phyloP scores from a whole-genome alignment of 1,284 basidiomycete species.

The Cryptococcus depauperatus region DNA sequence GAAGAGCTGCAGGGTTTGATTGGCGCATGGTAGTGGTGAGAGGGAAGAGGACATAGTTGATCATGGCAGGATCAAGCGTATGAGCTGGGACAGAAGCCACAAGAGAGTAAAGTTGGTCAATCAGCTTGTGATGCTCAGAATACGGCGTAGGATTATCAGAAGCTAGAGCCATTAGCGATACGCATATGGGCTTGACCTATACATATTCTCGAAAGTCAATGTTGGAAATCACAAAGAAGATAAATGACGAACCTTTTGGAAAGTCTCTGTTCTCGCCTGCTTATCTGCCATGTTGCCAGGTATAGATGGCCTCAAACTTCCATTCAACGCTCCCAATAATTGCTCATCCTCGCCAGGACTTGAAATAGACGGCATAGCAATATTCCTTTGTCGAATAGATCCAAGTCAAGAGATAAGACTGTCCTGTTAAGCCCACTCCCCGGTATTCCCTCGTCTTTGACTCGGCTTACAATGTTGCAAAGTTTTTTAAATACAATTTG shows the following conservation, averaged over 20 bases:
- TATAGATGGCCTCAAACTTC: background rate
- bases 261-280: slow-evolving; percentile 30
- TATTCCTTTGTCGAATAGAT: slow-evolving; percentile 2
- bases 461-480: too few species aligned
- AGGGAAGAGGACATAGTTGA: slow-evolving; percentile 79
- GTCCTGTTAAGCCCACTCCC: too few species aligned
- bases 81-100: slow-evolving; percentile 48
- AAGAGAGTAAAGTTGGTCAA: slow-evolving; percentile 51
- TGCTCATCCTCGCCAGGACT: background rate
- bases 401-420: too few species aligned
- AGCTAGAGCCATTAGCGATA: slow-evolving; percentile 63
- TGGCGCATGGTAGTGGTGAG: slow-evolving; percentile 70
- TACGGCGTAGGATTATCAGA: slow-evolving; percentile 53
- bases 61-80: slow-evolving; percentile 54
- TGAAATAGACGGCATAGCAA: background rate
- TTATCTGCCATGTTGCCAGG: background rate
- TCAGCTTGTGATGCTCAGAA: slow-evolving; percentile 50
- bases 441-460: too few species aligned
- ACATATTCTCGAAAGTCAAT: too few species aligned
- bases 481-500: too few species aligned
- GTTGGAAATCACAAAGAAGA: slow-evolving; percentile 4
- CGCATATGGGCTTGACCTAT: slow-evolving; percentile 68
- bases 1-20: slow-evolving; percentile 57
- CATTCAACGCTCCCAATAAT: too few species aligned
- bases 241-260: slow-evolving; percentile 24